Percentiles rank a stretch among this genome's conserved stretches.
These are phyloP conservation scores for Ogataea salicorniae DNA, from an alignment of 805 yeast species.

Conservation along the genomic window DNA sequence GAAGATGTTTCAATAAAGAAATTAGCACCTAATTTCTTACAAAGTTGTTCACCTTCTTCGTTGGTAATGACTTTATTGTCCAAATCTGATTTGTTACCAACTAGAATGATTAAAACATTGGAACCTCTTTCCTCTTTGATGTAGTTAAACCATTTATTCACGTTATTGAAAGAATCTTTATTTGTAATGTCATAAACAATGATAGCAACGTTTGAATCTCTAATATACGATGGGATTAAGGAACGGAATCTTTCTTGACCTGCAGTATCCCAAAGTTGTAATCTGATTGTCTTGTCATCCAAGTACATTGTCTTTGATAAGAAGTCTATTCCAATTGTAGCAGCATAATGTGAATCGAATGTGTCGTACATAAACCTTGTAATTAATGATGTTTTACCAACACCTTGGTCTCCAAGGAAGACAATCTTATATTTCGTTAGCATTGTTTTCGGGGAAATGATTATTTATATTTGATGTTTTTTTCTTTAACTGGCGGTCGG, in stretches of 20 bases:
- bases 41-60: constrained; percentile 80
- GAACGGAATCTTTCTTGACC: constrained; percentile 96
- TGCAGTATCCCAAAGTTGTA: constrained; percentile 97
- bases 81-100: constrained; percentile 88
- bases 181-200: constrained; percentile 92
- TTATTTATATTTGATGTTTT: background rate
- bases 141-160: constrained; percentile 91
- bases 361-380: constrained; percentile 98
- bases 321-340: constrained; percentile 96
- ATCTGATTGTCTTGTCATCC: constrained; percentile 90
- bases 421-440: constrained; percentile 80
- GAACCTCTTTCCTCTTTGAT: constrained; percentile 89
- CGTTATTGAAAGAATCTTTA: constrained; percentile 75
- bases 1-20: constrained; percentile 91
- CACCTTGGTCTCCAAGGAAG: constrained; percentile 95
- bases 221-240: constrained; percentile 88
- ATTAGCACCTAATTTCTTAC: constrained; percentile 66
- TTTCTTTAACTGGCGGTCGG: too few relatives aligned
- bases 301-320: constrained; percentile 89
- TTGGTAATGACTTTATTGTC: constrained; percentile 76
- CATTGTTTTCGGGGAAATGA: constrained; percentile 17
- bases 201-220: constrained; percentile 97
- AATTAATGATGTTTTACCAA: constrained; percentile 92
- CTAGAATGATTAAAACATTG: constrained; percentile 83
- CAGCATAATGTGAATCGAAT: constrained; percentile 92